A percentile compares a stretch with the other conserved stretches of the same genome.
These are phyloP conservation scores for Lecanicillium sp. DNA, from an alignment of 2,329 filamentous ascomycete genomes.

Conservation along the genomic window DNA sequence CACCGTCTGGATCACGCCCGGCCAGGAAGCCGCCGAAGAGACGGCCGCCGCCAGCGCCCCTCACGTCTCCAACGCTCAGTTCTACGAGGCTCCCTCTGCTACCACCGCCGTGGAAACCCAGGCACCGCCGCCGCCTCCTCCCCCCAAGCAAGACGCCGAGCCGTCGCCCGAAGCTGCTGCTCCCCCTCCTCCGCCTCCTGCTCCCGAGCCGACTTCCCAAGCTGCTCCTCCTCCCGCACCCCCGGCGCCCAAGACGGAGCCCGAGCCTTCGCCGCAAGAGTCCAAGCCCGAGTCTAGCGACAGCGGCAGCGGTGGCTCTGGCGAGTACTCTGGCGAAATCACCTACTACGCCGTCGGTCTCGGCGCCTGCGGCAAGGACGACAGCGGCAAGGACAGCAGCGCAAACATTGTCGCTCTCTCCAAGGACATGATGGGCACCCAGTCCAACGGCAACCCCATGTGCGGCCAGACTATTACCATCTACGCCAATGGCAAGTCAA, in stretches of 20 bases:
- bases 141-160: neutral
- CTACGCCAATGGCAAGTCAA: conserved; percentile 48
- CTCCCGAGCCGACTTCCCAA: conserved; percentile 12
- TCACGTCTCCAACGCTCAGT: conserved; percentile 19
- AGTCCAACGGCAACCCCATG: conserved; percentile 60
- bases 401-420: conserved; percentile 65
- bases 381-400: conserved; percentile 43
- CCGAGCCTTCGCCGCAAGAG: conserved; percentile 10
- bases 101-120: conserved; percentile 5
- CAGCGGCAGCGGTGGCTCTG: conserved; percentile 12
- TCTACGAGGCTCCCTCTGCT: conserved; percentile 17
- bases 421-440: conserved; percentile 50
- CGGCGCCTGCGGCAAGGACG: conserved; percentile 60
- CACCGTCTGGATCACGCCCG: conserved; percentile 36
- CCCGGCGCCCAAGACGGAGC: conserved; percentile 10
- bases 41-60: conserved; percentile 16
- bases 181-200: conserved; percentile 6
- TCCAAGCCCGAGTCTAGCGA: conserved; percentile 5
- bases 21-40: conserved; percentile 17
- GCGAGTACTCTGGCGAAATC: conserved; percentile 50
- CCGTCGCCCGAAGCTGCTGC: conserved; percentile 11
- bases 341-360: conserved; percentile 68
- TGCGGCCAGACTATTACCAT: conserved; percentile 65
- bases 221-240: conserved; percentile 7
- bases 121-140: conserved; percentile 1